Evolutionary conservation across 2,329 filamentous ascomycete species (phyloP).

Genomic region (Diaporthe sp.): DNA sequence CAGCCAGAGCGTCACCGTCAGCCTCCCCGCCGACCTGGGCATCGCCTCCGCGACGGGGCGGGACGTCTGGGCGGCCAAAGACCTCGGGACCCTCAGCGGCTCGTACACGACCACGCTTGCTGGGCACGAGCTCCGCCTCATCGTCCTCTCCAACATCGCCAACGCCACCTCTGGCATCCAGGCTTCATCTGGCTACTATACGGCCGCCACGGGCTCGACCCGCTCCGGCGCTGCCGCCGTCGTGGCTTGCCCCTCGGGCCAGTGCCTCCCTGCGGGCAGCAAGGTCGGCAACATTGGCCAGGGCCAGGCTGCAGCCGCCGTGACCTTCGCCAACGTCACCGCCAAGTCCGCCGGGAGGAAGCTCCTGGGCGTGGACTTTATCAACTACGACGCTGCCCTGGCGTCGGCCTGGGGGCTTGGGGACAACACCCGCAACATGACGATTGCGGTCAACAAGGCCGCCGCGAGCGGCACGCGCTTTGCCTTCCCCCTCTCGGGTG

Average conservation of each 20-base stretch:
- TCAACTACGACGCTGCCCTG: slow-evolving; percentile 66
- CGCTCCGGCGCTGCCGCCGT: slow-evolving; percentile 53
- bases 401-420: slow-evolving; percentile 58
- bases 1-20: slow-evolving; percentile 57
- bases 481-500: slow-evolving; percentile 64
- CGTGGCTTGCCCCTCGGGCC: slow-evolving; percentile 52
- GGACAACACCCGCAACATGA: slow-evolving; percentile 65
- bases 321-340: slow-evolving; percentile 53
- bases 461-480: slow-evolving; percentile 55
- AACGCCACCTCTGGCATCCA: slow-evolving; percentile 40
- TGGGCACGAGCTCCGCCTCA: slow-evolving; percentile 56
- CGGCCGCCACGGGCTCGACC: slow-evolving; percentile 52
- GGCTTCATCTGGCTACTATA: slow-evolving; percentile 54
- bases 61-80: slow-evolving; percentile 57
- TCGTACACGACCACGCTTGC: slow-evolving; percentile 51
- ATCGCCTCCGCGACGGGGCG: slow-evolving; percentile 55
- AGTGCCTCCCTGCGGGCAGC: slow-evolving; percentile 59
- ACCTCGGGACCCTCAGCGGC: slow-evolving; percentile 52
- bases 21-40: slow-evolving; percentile 57
- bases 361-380: slow-evolving; percentile 63
- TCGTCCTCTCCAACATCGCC: slow-evolving; percentile 55
- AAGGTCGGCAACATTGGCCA: slow-evolving; percentile 58
- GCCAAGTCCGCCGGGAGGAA: slow-evolving; percentile 51
- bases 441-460: slow-evolving; percentile 61
- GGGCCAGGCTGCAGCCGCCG: slow-evolving; percentile 47